Evolutionary conservation across 1,284 basidiomycete species (phyloP).

Genomic region (Volvariella surrecta): DNA sequence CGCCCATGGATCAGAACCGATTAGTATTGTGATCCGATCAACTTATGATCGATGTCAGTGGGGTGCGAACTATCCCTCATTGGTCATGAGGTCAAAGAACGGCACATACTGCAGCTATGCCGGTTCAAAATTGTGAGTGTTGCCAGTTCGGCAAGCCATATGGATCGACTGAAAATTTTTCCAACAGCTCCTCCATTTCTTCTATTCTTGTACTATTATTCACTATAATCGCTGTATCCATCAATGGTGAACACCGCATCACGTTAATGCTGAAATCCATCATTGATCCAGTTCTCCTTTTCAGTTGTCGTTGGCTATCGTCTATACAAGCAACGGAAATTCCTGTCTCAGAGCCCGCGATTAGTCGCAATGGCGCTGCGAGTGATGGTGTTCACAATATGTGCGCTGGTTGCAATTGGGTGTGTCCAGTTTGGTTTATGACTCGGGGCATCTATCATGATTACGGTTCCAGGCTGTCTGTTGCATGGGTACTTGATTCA

Average conservation of each 20-base stretch:
- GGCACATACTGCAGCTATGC: slow-evolving; percentile 18
- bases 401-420: slow-evolving; percentile 12
- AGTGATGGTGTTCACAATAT: slow-evolving; percentile 17
- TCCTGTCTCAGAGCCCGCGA: slow-evolving; percentile 14
- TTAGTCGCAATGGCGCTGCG: slow-evolving; percentile 17
- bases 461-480: slow-evolving; percentile 6
- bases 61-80: not conserved
- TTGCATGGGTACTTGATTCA: slow-evolving; percentile 12
- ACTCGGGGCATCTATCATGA: not conserved
- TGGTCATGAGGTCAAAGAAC: slow-evolving; percentile 7
- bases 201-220: too few relatives aligned
- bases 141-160: slow-evolving; percentile 11
- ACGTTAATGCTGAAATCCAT: too few relatives aligned
- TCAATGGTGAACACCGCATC: too few relatives aligned
- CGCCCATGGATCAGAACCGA: too few relatives aligned
- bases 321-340: slow-evolving; percentile 7
- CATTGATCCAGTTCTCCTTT: too few relatives aligned
- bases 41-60: too few relatives aligned
- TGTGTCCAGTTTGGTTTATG: slow-evolving; percentile 1
- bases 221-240: too few relatives aligned
- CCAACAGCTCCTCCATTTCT: too few relatives aligned
- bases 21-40: too few relatives aligned
- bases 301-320: too few relatives aligned
- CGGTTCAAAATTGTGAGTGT: slow-evolving; percentile 18
- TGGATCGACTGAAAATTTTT: slow-evolving; percentile 8